Conservation (phyloP, 257 asterid genomes). For the Salvia splendens region DNA sequence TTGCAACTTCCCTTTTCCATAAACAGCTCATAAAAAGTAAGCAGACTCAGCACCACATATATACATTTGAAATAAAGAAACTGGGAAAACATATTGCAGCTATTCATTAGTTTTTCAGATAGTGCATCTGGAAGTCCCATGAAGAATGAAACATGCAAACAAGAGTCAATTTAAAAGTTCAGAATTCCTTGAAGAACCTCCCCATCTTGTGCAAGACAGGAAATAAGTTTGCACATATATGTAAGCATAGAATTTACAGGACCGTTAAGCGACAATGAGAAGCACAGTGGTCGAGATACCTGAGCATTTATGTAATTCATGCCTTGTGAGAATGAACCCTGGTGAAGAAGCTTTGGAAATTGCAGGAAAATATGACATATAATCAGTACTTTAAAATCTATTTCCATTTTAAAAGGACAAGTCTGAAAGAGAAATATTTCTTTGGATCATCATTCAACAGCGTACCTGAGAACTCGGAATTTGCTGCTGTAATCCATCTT, state of each 20-base stretch:
- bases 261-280: constrained; percentile 16
- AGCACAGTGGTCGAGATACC: constrained; percentile 44
- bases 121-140: background rate
- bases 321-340: constrained; percentile 77
- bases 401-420: background rate
- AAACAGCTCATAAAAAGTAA: background rate
- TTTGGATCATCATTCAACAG: constrained; percentile 14
- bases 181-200: background rate
- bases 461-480: constrained; percentile 55
- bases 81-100: background rate
- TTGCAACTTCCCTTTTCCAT: constrained; percentile 1
- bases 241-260: constrained; percentile 7
- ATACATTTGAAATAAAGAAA: background rate
- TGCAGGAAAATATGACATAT: constrained; percentile 26
- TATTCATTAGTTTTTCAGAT: background rate
- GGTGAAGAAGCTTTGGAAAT: constrained; percentile 61
- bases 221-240: background rate
- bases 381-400: constrained; percentile 4
- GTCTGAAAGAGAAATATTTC: background rate
- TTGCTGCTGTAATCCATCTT: constrained; percentile 61
- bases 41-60: background rate
- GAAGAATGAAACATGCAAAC: background rate
- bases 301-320: constrained; percentile 66
- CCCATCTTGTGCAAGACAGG: background rate
- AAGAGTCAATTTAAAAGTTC: background rate